These are phyloP conservation scores for Geosmithia morbida DNA, from an alignment of 2,329 filamentous ascomycete genomes.

Conservation along the genomic window DNA sequence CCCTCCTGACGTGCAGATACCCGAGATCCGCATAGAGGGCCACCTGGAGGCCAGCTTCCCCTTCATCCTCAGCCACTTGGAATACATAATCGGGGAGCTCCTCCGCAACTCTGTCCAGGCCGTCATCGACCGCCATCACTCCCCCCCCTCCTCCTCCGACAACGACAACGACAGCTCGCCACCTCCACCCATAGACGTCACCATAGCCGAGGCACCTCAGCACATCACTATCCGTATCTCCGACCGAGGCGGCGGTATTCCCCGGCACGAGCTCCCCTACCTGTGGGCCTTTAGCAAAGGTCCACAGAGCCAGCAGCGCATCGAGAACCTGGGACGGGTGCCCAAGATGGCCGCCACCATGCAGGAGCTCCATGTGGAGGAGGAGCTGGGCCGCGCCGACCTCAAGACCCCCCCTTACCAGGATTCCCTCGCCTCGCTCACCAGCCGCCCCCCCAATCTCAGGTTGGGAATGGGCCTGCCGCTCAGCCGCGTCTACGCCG, in stretches of 20 bases:
- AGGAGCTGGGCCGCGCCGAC: constrained; percentile 23
- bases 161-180: constrained; percentile 6
- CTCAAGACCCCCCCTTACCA: constrained; percentile 25
- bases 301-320: constrained; percentile 57
- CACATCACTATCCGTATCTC: constrained; percentile 95
- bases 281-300: constrained; percentile 97
- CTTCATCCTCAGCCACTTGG: constrained; percentile 88
- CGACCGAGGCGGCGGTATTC: constrained; percentile 86
- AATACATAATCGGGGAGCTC: constrained; percentile 94
- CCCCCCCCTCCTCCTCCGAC: constrained; percentile 11
- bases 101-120: constrained; percentile 91
- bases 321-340: constrained; percentile 77
- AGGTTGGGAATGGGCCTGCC: constrained; percentile 86
- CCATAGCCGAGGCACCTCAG: constrained; percentile 85
- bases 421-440: constrained; percentile 65
- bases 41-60: constrained; percentile 86
- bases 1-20: constrained; percentile 55
- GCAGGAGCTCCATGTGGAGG: constrained; percentile 58
- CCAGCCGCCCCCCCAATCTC: constrained; percentile 71
- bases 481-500: constrained; percentile 85
- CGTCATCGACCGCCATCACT: constrained; percentile 59
- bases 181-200: constrained; percentile 79
- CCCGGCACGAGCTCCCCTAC: constrained; percentile 70
- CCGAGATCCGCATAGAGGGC: constrained; percentile 69
- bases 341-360: constrained; percentile 87